Evolutionary conservation across 371 early-diverging fungal species (phyloP).

Genomic region (Mucor lusitanicus): DNA sequence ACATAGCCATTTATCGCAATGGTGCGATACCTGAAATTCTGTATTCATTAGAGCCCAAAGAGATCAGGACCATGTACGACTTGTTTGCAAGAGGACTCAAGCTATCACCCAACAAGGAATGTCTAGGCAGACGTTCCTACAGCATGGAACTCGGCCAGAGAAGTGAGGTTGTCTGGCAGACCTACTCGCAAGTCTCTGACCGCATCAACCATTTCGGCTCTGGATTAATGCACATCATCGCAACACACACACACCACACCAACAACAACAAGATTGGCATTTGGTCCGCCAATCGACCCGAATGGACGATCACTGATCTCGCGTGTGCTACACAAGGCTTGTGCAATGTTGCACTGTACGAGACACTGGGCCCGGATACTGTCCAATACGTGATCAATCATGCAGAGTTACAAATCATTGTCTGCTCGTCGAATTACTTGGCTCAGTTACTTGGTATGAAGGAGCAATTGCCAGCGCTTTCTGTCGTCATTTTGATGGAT

Average conservation of each 20-base stretch:
- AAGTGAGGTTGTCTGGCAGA: conserved; percentile 79
- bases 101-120: conserved; percentile 4
- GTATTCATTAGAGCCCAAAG: neutral
- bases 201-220: conserved; percentile 74
- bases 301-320: conserved; percentile 89
- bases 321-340: conserved; percentile 58
- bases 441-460: conserved; percentile 57
- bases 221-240: conserved; percentile 53
- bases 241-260: conserved; percentile 32
- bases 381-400: conserved; percentile 70
- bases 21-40: neutral
- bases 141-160: conserved; percentile 51
- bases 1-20: neutral
- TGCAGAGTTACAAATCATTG: conserved; percentile 71
- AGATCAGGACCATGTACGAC: neutral
- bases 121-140: conserved; percentile 56
- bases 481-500: conserved; percentile 82
- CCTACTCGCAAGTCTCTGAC: conserved; percentile 66
- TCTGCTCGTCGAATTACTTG: conserved; percentile 72
- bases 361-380: conserved; percentile 87
- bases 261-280: conserved; percentile 61
- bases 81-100: neutral
- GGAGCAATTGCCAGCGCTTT: conserved; percentile 59
- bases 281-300: conserved; percentile 84
- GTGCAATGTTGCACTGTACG: conserved; percentile 90